These are phyloP conservation scores for Backusella parvicylindrica DNA, from an alignment of 192 early-diverging fungal species.

Conservation along the genomic window DNA sequence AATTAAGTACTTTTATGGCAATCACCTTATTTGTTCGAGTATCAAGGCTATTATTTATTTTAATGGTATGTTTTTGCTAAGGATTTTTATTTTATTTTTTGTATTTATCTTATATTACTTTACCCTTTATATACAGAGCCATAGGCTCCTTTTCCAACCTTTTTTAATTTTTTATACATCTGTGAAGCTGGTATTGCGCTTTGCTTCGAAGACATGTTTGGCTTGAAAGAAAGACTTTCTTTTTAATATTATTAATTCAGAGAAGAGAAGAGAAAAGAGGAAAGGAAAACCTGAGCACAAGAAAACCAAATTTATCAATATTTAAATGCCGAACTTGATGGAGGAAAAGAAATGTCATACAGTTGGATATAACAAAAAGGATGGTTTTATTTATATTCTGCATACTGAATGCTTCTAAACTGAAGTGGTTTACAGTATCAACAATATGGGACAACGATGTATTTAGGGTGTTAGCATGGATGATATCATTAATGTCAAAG, in stretches of 20 bases:
- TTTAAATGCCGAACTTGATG: not conserved
- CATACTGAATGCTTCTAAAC: no score
- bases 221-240: not conserved
- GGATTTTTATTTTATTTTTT: not conserved
- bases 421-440: no score
- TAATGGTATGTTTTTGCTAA: not conserved
- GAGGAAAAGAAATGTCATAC: no score
- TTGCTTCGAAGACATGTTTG: not conserved
- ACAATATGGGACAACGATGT: no score
- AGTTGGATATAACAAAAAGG: no score
- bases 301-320: not conserved
- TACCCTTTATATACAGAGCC: conserved; percentile 74
- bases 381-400: no score
- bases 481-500: no score
- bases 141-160: conserved; percentile 64
- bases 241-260: no score
- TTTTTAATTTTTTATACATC: conserved; percentile 51
- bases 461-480: no score
- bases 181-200: conserved; percentile 27
- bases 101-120: no score
- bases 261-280: not conserved
- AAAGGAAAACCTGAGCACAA: not conserved
- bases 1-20: conserved; percentile 96
- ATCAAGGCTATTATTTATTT: conserved; percentile 53
- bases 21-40: conserved; percentile 75